Base-by-base conservation (phyloP, 2,329 filamentous ascomycete species). In the Neonectria punicea region DNA sequence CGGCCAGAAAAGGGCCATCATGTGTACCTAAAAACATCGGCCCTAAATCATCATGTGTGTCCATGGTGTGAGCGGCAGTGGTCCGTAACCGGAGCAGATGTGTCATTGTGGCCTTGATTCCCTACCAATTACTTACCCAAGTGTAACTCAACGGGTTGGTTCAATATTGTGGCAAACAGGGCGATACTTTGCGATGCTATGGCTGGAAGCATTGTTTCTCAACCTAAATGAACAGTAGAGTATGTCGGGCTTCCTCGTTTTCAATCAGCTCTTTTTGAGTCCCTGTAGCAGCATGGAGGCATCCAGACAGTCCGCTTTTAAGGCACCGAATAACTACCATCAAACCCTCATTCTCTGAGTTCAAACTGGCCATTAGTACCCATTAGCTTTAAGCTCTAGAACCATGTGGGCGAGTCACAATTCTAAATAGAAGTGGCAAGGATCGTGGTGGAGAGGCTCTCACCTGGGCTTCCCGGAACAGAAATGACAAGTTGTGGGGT, bases 401-500 rank as follows among this genome's bases (percentile, higher is more conserved):
- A 11, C n/a, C 39, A 20, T 43, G 39, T 20, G 39, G n/a, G 18
- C 39, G 8, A 18, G 25, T 25, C 25, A 25, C 5, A 25, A 3
- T 20, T 20, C 8, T 43, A 9, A 43, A 20, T 18, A 43, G 4
- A 43, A n/a, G 39, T 11, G n/a, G 39, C n/a, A 20, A 20, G 16
- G 39, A 9, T 43, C n/a, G n/a, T 28, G 22, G 50, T 65, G 67
- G 13, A 46, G 6, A 39, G 14, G 46, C 36, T 62, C 60, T 67
- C 55, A 54, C 53, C 2, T 44, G 8, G 63, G 30, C 54, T 66
- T 63, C 63, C 54, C 18, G 32, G 62, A 56, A 30, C 22, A 46
- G 53, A n/a, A 53, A 58, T 63, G 36, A 46, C 49, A 53, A 46
- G 36, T 44, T 64, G 54, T 61, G 46, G 57, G 59, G 25, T 32